Evolutionary conservation across 139 green algal species (phyloP).

Genomic region (Nannochloris sp.): DNA sequence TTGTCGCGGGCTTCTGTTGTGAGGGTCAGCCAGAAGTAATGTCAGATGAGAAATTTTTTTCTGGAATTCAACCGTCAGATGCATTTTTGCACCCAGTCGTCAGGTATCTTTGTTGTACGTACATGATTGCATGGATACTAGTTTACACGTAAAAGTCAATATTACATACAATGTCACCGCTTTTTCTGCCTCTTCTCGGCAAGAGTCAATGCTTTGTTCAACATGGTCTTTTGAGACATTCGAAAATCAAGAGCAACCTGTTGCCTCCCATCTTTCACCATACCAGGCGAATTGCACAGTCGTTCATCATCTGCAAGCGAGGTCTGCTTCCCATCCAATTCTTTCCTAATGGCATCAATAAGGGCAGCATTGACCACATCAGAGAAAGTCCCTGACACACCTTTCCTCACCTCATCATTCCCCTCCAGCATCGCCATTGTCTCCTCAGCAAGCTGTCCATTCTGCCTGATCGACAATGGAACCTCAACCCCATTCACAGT

Average conservation of each 20-base stretch:
- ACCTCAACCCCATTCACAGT: not conserved
- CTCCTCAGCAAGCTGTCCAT: slow-evolving; percentile 21
- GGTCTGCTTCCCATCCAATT: slow-evolving; percentile 18
- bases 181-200: too few relatives aligned
- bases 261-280: slow-evolving; percentile 7
- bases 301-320: slow-evolving; percentile 19
- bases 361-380: not conserved
- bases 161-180: too few relatives aligned
- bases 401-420: not conserved
- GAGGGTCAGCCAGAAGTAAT: slow-evolving; percentile 14
- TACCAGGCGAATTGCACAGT: slow-evolving; percentile 6
- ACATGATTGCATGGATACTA: too few relatives aligned
- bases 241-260: slow-evolving; percentile 14
- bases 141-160: too few relatives aligned
- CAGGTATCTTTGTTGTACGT: too few relatives aligned
- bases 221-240: slow-evolving; percentile 25
- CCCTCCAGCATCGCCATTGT: slow-evolving; percentile 5
- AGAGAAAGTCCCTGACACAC: not conserved
- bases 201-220: slow-evolving; percentile 8
- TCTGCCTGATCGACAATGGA: slow-evolving; percentile 14
- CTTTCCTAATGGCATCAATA: not conserved
- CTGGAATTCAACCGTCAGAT: not conserved
- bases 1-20: slow-evolving; percentile 34
- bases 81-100: not conserved
- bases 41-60: not conserved